phyloP scores from a whole-genome alignment of 345 rosid species.

The Acer saccharum region DNA sequence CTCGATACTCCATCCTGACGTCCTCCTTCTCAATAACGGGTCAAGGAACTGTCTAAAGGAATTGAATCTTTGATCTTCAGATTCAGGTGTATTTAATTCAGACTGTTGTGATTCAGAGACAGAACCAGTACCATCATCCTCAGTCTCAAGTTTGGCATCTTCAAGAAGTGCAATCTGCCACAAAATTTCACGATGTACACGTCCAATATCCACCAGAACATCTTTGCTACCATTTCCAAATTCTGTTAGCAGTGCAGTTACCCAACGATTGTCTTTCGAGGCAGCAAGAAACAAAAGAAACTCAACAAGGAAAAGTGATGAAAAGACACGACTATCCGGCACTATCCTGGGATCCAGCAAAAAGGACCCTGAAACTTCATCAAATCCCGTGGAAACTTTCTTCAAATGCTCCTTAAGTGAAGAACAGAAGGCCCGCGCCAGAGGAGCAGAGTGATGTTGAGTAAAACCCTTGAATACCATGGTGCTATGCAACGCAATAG shows the following conservation, averaged over 20 bases:
- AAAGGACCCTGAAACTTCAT: slow-evolving; percentile 56
- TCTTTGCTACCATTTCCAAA: slow-evolving; percentile 81
- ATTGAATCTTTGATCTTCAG: slow-evolving; percentile 77
- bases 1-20: slow-evolving; percentile 78
- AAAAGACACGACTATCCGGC: slow-evolving; percentile 63
- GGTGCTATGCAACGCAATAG: slow-evolving; percentile 93
- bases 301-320: slow-evolving; percentile 88
- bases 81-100: slow-evolving; percentile 48
- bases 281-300: slow-evolving; percentile 93
- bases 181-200: slow-evolving; percentile 80
- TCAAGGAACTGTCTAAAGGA: slow-evolving; percentile 94
- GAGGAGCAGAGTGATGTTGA: slow-evolving; percentile 87
- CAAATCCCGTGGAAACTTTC: slow-evolving; percentile 66
- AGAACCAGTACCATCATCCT: slow-evolving; percentile 46
- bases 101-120: slow-evolving; percentile 53
- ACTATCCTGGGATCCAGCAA: slow-evolving; percentile 64
- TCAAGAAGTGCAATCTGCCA: slow-evolving; percentile 90
- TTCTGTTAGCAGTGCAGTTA: slow-evolving; percentile 84
- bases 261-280: slow-evolving; percentile 93
- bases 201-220: slow-evolving; percentile 85
- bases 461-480: slow-evolving; percentile 97
- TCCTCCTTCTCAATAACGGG: slow-evolving; percentile 86
- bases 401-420: slow-evolving; percentile 77
- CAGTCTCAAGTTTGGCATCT: slow-evolving; percentile 68
- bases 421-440: slow-evolving; percentile 85